Percentiles rank a stretch among this genome's conserved stretches.
These are phyloP conservation scores for Sordariomycetes sp. DNA, from an alignment of 2,329 filamentous ascomycete genomes.

Conservation along the genomic window DNA sequence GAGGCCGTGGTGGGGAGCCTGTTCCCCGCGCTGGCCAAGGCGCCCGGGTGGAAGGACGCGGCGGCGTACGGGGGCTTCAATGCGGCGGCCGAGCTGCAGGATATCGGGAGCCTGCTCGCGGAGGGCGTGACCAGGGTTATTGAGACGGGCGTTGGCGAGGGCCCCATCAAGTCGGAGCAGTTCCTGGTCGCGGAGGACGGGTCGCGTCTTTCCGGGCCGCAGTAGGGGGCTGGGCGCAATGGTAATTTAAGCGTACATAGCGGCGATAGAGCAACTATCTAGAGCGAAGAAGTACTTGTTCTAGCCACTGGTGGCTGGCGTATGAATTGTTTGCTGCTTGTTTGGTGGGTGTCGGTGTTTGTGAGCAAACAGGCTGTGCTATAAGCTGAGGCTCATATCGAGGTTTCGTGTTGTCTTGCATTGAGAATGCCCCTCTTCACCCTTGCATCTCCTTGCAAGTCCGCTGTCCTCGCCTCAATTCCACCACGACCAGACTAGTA, in stretches of 20 bases:
- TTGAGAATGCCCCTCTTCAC: no score
- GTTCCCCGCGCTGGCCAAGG: constrained; percentile 50
- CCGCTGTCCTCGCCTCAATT: no score
- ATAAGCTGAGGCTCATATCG: background rate
- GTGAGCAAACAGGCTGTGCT: background rate
- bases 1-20: constrained; percentile 67
- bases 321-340: background rate
- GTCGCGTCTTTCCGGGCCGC: constrained; percentile 22
- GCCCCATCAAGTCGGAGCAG: constrained; percentile 70
- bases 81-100: constrained; percentile 45
- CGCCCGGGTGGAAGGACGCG: constrained; percentile 63
- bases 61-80: constrained; percentile 34
- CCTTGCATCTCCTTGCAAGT: no score
- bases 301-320: background rate
- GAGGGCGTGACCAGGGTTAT: constrained; percentile 83
- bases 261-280: background rate
- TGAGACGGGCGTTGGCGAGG: constrained; percentile 82
- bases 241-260: background rate
- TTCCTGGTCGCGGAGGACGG: constrained; percentile 63
- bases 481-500: no score
- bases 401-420: background rate
- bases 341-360: background rate
- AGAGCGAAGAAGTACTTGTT: background rate
- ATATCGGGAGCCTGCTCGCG: constrained; percentile 55
- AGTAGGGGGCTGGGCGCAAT: constrained; percentile 4